These are phyloP conservation scores for Magnusiomyces paraingens DNA, from an alignment of 1,139 yeast genomes.

Conservation along the genomic window DNA sequence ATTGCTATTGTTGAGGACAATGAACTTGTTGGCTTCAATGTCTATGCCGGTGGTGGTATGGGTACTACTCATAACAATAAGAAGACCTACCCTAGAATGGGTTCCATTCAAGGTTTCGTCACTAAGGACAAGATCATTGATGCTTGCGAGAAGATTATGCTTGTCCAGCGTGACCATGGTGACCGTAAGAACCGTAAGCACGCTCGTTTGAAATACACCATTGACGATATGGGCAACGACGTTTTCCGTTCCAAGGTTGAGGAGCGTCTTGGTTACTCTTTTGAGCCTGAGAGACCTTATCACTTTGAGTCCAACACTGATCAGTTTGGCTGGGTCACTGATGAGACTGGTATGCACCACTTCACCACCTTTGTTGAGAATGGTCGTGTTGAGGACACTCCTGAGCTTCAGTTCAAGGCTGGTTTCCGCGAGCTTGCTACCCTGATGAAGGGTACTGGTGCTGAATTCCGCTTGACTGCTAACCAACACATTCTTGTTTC, in stretches of 20 bases:
- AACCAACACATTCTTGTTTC: constrained; percentile 86
- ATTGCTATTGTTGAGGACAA: constrained; percentile 73
- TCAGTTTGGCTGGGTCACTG: constrained; percentile 90
- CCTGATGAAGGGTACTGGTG: constrained; percentile 50
- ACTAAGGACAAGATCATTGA: constrained; percentile 59
- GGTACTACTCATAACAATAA: constrained; percentile 96
- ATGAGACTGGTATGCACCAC: constrained; percentile 80
- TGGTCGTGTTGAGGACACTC: constrained; percentile 93
- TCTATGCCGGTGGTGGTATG: constrained; percentile 98
- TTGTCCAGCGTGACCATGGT: constrained; percentile 92
- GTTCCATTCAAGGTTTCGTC: constrained; percentile 76
- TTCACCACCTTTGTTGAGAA: constrained; percentile 93
- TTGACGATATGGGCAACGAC: constrained; percentile 86
- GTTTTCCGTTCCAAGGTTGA: constrained; percentile 76
- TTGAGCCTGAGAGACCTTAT: constrained; percentile 63
- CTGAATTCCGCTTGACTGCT: constrained; percentile 91
- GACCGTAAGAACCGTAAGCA: constrained; percentile 96
- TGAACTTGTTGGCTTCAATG: constrained; percentile 66
- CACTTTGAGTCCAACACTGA: constrained; percentile 84
- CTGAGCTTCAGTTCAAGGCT: constrained; percentile 82
- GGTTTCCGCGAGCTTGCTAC: constrained; percentile 79
- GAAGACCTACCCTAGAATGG: constrained; percentile 94
- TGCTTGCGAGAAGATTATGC: constrained; percentile 87
- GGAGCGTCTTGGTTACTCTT: constrained; percentile 69
- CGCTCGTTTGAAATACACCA: constrained; percentile 94